Conservation (phyloP, 1,284 basidiomycete genomes). For the Rhodotorula sp. region DNA sequence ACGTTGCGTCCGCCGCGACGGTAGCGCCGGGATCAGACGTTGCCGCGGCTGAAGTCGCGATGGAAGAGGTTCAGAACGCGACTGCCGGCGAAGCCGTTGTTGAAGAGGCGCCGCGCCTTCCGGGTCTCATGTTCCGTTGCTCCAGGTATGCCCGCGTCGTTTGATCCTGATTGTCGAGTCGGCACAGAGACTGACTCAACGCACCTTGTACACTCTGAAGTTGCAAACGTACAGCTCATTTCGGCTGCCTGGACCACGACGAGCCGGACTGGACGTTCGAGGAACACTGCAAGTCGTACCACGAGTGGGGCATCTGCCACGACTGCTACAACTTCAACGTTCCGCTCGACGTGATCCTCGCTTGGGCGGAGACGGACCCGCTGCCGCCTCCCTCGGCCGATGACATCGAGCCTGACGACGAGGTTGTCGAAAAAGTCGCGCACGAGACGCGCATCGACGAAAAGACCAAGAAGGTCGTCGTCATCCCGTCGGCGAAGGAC, state of each 20-base stretch:
- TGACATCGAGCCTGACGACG: conserved; percentile 26
- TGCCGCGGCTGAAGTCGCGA: too few species aligned
- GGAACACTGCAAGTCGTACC: conserved; percentile 21
- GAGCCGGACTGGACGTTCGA: conserved; percentile 23
- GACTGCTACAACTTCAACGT: conserved; percentile 67
- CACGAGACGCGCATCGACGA: conserved; percentile 54
- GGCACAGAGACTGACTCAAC: not conserved
- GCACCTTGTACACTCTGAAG: conserved; percentile 7
- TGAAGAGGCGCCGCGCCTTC: not conserved
- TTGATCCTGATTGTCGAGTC: not conserved
- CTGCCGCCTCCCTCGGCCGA: conserved; percentile 6
- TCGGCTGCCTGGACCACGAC: conserved; percentile 39
- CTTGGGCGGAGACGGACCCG: conserved; percentile 58
- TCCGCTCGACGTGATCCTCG: conserved; percentile 78
- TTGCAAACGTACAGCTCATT: conserved; percentile 42
- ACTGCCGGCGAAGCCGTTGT: not conserved
- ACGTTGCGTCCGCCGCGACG: too few species aligned
- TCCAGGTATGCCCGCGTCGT: conserved; percentile 11
- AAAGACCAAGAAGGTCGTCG: conserved; percentile 56
- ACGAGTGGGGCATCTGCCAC: conserved; percentile 67
- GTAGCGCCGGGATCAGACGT: too few species aligned
- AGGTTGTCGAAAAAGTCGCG: conserved; percentile 15
- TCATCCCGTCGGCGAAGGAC: conserved; percentile 60
- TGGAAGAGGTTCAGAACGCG: not conserved
- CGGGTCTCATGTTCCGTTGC: conserved; percentile 35